Base-by-base conservation (phyloP, 176 grass and related monocot species). In the Echinochloa phyllopogon region DNA sequence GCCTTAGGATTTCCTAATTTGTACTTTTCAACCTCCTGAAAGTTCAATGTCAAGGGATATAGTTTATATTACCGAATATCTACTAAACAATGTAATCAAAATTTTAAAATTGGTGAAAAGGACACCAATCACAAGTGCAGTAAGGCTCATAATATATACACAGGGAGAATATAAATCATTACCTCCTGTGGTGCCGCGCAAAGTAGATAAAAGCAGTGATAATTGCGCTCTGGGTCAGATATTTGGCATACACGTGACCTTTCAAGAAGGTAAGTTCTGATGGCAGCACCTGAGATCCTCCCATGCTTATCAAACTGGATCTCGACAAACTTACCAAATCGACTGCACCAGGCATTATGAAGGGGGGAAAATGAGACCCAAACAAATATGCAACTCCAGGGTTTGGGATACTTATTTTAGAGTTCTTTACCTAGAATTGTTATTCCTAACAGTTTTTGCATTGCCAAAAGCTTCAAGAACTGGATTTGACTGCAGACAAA, bases 401-500 rank as follows among this genome's bases (percentile, higher is more conserved):
- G 65, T 82, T 78, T 79, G 43, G 38, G 18, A 75, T 24, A 47
- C 3, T 73, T 79, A 12, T 76, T 52, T 72, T 39, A 83, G 52
- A 62, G 60, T n/a, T 60, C 24, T 72, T 63, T 81, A 96, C 97
- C 97, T 99, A 51, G 97, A 99, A 85, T 99, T 99, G 75, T 99
- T 99, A 74, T 99, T 99, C 82, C 97, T 88, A 62, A 99, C 94
- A 78, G 93, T 99, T 91, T 99, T 99, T 56, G 97, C 97, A 86
- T 99, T 99, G 64, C 97, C 97, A 91, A 99, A 99, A 87, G 97
- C 97, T 86, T 99, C 97, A 65, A 99, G 92, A 45, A 99, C 97
- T 89, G 97, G 97, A 78, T 99, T 99, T 86, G 97, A 99, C 97
- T 99, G 92, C 74, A 92, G 78, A 80, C 36, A 92, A 49, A 79